A percentile compares a stretch with the other conserved stretches of the same genome.
Evolutionary conservation across 768 basidiomycete species (phyloP).

Genomic region (Galerina sulciceps): DNA sequence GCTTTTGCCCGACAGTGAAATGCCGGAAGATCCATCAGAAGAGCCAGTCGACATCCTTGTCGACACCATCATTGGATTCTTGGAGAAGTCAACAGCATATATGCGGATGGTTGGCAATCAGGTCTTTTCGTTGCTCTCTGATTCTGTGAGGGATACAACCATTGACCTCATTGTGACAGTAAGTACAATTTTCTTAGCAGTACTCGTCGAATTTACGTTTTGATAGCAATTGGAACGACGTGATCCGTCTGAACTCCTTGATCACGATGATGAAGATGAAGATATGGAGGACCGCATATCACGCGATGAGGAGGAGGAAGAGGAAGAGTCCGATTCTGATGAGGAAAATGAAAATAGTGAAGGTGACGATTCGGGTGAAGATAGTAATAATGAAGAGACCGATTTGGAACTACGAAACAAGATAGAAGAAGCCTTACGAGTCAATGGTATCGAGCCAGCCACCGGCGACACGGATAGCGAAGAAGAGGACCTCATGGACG

Average conservation of each 20-base stretch:
- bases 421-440: constrained; percentile 64
- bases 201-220: constrained; percentile 1
- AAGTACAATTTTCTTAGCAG: constrained; percentile 32
- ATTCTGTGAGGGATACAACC: constrained; percentile 67
- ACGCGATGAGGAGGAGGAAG: constrained; percentile 38
- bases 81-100: constrained; percentile 84
- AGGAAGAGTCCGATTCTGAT: constrained; percentile 39
- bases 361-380: constrained; percentile 36
- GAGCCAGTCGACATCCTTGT: constrained; percentile 84
- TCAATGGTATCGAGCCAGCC: constrained; percentile 60
- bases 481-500: constrained; percentile 83
- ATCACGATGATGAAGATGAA: constrained; percentile 49
- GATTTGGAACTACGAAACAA: constrained; percentile 70
- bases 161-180: constrained; percentile 84
- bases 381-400: constrained; percentile 48
- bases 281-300: constrained; percentile 33
- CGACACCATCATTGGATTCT: constrained; percentile 87
- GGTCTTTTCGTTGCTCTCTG: constrained; percentile 75
- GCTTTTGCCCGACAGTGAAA: constrained; percentile 48
- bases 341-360: constrained; percentile 35
- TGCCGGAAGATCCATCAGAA: constrained; percentile 26
- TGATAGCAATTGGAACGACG: constrained; percentile 83
- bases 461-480: constrained; percentile 62
- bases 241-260: constrained; percentile 57
- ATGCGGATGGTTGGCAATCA: constrained; percentile 81